phyloP scores from a whole-genome alignment of 169 alveolate genomes.

The Hepatocystis sp. region DNA sequence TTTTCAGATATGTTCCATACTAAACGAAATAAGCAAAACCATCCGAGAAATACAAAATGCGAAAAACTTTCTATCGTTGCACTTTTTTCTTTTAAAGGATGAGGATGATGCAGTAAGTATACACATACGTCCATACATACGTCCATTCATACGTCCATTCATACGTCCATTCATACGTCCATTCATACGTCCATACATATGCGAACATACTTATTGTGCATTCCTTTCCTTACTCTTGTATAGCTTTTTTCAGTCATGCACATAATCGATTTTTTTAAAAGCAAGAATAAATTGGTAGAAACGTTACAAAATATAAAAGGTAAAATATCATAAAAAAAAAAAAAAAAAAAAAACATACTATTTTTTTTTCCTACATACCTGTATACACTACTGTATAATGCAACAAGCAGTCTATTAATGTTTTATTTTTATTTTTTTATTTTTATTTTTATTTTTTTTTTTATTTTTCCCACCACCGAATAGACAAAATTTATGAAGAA shows the following conservation, averaged over 20 bases:
- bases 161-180: background rate
- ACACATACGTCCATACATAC: background rate
- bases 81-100: slow-evolving; percentile 48
- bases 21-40: slow-evolving; percentile 36
- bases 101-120: slow-evolving; percentile 6
- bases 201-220: background rate
- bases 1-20: slow-evolving; percentile 25
- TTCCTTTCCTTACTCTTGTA: background rate
- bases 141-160: background rate
- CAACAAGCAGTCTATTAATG: too few relatives aligned
- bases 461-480: background rate
- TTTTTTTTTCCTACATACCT: background rate
- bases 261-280: slow-evolving; percentile 46
- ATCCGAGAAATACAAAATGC: slow-evolving; percentile 23
- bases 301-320: slow-evolving; percentile 13
- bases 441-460: background rate
- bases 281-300: slow-evolving; percentile 38
- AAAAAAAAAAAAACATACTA: background rate
- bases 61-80: slow-evolving; percentile 24
- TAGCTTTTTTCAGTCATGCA: slow-evolving; percentile 56
- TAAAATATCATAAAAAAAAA: slow-evolving; percentile 8
- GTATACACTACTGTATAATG: too few relatives aligned
- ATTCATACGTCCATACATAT: too few relatives aligned
- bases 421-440: too few relatives aligned
- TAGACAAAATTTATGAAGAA: slow-evolving; percentile 49